These are phyloP conservation scores for Ustilago shanxiensis DNA, from an alignment of 1,284 basidiomycete species.

Conservation along the genomic window DNA sequence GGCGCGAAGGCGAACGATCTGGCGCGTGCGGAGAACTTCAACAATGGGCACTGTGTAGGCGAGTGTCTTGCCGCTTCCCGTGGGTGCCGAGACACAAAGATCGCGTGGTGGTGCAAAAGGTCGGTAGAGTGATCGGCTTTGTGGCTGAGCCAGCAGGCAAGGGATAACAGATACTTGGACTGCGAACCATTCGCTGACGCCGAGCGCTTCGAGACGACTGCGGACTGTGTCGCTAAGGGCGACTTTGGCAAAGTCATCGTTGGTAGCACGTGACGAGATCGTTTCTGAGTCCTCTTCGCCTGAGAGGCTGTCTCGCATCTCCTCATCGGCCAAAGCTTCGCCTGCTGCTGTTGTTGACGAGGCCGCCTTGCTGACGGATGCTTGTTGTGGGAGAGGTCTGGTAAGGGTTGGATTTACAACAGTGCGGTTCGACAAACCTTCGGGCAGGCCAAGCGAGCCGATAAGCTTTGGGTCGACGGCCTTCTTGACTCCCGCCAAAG, in stretches of 20 bases:
- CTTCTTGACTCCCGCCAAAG: constrained; percentile 44
- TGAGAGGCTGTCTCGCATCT: constrained; percentile 12
- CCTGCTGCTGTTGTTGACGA: not conserved
- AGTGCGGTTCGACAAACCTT: constrained; percentile 53
- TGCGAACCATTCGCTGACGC: constrained; percentile 67
- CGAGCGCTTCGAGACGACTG: constrained; percentile 53
- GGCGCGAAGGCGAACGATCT: constrained; percentile 79
- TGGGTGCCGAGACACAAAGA: constrained; percentile 96
- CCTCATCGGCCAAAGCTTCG: constrained; percentile 18
- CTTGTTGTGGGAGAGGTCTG: constrained; percentile 27
- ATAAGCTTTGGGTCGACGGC: constrained; percentile 50
- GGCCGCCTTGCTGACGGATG: constrained; percentile 16
- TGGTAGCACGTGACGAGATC: constrained; percentile 8
- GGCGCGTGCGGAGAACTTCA: constrained; percentile 72
- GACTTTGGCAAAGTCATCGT: constrained; percentile 41
- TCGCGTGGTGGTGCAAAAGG: constrained; percentile 82
- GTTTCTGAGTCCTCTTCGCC: constrained; percentile 26
- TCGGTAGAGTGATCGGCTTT: constrained; percentile 75
- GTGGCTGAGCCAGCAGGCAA: constrained; percentile 76
- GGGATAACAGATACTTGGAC: constrained; percentile 88
- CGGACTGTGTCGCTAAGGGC: constrained; percentile 45
- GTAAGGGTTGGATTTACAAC: constrained; percentile 55
- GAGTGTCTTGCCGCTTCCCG: constrained; percentile 95
- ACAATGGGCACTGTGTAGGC: constrained; percentile 93
- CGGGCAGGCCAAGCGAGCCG: constrained; percentile 59